Evolutionary conservation across 1,284 basidiomycete genomes (phyloP), one percentile per base, ranked within the genome.

Genomic region (Cutaneotrichosporon cutaneum): DNA sequence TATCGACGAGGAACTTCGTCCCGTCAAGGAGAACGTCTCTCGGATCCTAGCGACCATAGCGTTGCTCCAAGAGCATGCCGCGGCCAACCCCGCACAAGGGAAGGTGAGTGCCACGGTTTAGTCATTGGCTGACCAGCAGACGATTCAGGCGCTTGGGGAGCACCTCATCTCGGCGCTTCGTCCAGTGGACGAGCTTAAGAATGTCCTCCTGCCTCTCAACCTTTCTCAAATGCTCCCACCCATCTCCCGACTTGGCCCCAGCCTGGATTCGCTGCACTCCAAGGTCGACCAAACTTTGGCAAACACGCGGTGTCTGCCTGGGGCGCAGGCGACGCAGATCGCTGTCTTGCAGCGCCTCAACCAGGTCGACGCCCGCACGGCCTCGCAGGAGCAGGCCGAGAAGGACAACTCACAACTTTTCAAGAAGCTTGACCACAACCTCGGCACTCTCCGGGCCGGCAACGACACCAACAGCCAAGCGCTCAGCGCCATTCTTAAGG

Each of bases 101-200:
- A 59, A 45, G 22, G 58, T 59, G 39, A 59, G 57, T 14, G 14
- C n/a, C n/a, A 16, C 4, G n/a, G n/a, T n/a, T n/a, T 14, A 3
- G 22, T 9, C 39, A 18, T 7, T 11, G 10, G 22, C 59, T 60
- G 36, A 60, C n/a, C 53, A 6, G 9, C 33, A 63, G 59, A 16
- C 68, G 10, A 30, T 64, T 3, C 42, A 48, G 4, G 48, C 47
- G 9, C 66, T 74, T n/a, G 13, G 70, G 13, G 65, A 61, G 22
- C 64, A 68, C 52, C 67, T 73, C n/a, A 52, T 69, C 27, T 45
- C 33, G 5, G 60, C 64, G 13, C 64, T 73, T 13, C 53, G 42
- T 16, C 63, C 64, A 10, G 45, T 70, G 14, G 61, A 68, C 14
- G 56, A 65, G 26, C 44, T 70, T 18, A 57, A 57, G n/a, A 32